These are phyloP conservation scores for Aspergillus proliferans DNA, from an alignment of 2,329 filamentous ascomycete species.

Conservation along the genomic window DNA sequence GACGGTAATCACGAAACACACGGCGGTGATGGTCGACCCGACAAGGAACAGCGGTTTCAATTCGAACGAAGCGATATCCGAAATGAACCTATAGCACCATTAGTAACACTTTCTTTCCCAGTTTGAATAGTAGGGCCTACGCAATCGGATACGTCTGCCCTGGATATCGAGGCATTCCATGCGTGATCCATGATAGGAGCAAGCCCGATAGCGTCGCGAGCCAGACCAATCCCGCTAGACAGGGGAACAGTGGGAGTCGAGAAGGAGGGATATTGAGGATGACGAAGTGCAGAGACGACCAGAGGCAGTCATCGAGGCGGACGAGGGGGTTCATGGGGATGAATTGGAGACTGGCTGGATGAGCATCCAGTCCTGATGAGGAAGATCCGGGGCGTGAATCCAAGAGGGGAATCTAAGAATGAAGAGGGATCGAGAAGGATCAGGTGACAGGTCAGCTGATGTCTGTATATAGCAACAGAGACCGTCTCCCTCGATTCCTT, in stretches of 20 bases:
- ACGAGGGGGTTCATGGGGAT: background rate
- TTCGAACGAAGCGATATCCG: conserved; percentile 18
- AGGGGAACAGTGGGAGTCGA: conserved; percentile 14
- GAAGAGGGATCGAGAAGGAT: too few species aligned
- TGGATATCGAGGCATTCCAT: conserved; percentile 14
- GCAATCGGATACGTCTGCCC: conserved; percentile 11
- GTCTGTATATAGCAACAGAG: too few species aligned
- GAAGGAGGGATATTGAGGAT: conserved; percentile 17
- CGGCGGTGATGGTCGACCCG: conserved; percentile 14
- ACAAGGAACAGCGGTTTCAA: conserved; percentile 17
- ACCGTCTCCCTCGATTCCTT: too few species aligned
- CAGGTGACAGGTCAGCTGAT: too few species aligned
- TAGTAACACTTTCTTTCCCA: background rate
- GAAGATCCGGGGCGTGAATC: too few species aligned
- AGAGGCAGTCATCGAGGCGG: conserved; percentile 2
- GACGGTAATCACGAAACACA: conserved; percentile 15
- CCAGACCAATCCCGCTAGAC: conserved; percentile 14
- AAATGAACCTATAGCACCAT: conserved; percentile 12
- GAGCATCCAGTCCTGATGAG: background rate
- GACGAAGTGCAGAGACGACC: conserved; percentile 11
- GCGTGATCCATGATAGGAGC: conserved; percentile 13
- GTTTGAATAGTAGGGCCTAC: background rate
- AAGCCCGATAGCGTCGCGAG: conserved; percentile 14
- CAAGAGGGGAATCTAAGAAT: too few species aligned
- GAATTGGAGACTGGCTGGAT: background rate